Evolutionary conservation across 192 early-diverging fungal species (phyloP).

Genomic region (Backusella luteola): DNA sequence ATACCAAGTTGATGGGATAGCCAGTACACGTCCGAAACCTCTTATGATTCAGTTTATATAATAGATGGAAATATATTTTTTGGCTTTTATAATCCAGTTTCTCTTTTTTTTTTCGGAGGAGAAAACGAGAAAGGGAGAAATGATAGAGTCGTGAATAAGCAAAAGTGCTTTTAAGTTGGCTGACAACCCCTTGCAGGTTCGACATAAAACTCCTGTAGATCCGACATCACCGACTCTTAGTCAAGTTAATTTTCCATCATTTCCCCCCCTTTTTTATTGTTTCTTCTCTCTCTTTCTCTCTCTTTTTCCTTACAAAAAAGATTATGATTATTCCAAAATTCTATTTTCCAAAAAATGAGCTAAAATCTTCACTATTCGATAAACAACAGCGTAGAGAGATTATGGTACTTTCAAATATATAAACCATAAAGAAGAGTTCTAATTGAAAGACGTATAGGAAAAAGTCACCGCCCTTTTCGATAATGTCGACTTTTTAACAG

Average conservation of each 20-base stretch:
- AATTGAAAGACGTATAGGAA: neutral
- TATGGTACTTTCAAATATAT: neutral
- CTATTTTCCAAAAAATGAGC: slow-evolving; percentile 7
- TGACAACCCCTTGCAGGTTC: neutral
- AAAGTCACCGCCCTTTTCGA: neutral
- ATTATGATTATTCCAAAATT: slow-evolving; percentile 8
- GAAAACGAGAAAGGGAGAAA: neutral
- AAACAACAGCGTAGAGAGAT: neutral
- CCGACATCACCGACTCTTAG: neutral
- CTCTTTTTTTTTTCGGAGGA: neutral
- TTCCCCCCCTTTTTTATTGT: neutral
- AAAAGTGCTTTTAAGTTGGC: neutral
- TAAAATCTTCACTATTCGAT: neutral
- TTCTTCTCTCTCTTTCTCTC: neutral
- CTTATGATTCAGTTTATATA: neutral
- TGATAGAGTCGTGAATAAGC: neutral
- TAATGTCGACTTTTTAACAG: slow-evolving; percentile 15
- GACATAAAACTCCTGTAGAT: slow-evolving; percentile 6
- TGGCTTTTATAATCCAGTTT: neutral
- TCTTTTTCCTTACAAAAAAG: neutral
- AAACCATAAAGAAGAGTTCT: neutral
- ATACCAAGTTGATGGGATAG: neutral
- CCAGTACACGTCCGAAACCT: neutral
- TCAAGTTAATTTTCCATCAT: neutral
- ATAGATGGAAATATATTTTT: neutral